These are phyloP conservation scores for Saprolegnia parasitica DNA, from an alignment of 352 stramenopile genomes.

Conservation along the genomic window DNA sequence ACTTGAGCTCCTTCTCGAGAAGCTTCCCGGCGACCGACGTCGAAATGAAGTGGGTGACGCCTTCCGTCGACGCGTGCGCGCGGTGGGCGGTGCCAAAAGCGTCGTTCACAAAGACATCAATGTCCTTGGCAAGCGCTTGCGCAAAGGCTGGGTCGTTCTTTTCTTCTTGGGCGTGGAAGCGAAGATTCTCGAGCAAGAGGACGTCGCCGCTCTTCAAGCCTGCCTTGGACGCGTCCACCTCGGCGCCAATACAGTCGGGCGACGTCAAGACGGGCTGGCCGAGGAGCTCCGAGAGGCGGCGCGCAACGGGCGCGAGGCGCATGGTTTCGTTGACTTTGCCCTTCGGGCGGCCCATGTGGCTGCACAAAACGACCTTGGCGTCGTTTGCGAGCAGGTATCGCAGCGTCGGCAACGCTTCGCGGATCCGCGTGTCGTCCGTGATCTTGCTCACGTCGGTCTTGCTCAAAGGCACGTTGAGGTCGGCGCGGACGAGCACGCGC, in stretches of 20 bases:
- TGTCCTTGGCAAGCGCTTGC: constrained; percentile 89
- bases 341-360: constrained; percentile 96
- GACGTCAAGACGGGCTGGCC: constrained; percentile 89
- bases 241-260: constrained; percentile 93
- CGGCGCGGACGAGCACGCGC: constrained; percentile 96
- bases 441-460: constrained; percentile 89
- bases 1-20: constrained; percentile 98
- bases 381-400: constrained; percentile 89
- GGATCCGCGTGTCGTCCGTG: constrained; percentile 96
- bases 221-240: constrained; percentile 79
- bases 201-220: constrained; percentile 89
- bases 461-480: constrained; percentile 99
- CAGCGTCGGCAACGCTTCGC: constrained; percentile 92
- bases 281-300: constrained; percentile 91
- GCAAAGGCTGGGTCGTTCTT: constrained; percentile 95
- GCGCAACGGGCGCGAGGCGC: constrained; percentile 89
- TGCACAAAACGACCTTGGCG: constrained; percentile 95
- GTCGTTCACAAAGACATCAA: constrained; percentile 97
- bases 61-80: constrained; percentile 96
- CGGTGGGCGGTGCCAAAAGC: constrained; percentile 97
- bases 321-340: constrained; percentile 76
- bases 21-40: constrained; percentile 93
- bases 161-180: constrained; percentile 97
- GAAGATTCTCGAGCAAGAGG: constrained; percentile 90
- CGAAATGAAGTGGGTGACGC: constrained; percentile 93